Conservation (phyloP, 2,329 filamentous ascomycete genomes). For the Colletotrichum nymphaeae region DNA sequence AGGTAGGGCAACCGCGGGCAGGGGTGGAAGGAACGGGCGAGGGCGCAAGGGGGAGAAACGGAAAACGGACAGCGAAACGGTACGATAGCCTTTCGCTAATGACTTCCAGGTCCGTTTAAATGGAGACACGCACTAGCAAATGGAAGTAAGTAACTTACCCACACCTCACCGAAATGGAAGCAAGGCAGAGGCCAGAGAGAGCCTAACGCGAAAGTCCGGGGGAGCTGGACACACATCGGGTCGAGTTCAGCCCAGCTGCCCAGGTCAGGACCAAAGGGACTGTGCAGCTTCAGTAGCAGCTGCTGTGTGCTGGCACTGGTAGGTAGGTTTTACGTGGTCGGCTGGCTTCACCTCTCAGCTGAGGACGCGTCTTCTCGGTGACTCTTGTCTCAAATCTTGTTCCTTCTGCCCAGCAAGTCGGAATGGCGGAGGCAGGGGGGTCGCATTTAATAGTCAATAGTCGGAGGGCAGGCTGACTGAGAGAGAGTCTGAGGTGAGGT, state of each 20-base stretch:
- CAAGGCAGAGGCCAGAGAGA: background rate
- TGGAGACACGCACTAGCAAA: background rate
- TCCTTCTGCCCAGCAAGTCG: background rate
- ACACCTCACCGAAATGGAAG: background rate
- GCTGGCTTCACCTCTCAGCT: background rate
- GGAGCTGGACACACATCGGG: background rate
- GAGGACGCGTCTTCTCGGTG: background rate
- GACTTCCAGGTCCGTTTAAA: background rate
- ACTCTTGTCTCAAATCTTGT: conserved; percentile 5
- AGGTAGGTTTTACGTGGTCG: background rate
- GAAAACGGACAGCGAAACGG: conserved; percentile 11
- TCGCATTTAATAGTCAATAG: background rate
- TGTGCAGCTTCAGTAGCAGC: background rate
- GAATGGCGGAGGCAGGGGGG: conserved; percentile 13
- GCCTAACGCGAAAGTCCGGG: background rate
- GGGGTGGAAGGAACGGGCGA: background rate
- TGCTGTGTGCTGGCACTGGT: background rate
- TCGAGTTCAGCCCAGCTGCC: background rate
- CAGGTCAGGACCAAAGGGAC: background rate
- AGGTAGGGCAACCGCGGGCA: background rate
- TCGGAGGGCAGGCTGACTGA: conserved; percentile 20
- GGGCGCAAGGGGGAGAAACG: background rate
- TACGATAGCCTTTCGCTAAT: background rate
- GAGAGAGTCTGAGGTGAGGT: background rate
- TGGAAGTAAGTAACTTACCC: background rate